Percentiles rank a stretch among this genome's conserved stretches.
Conservation (phyloP, 2,329 filamentous ascomycete genomes). For the Pseudogymnoascus sp. region DNA sequence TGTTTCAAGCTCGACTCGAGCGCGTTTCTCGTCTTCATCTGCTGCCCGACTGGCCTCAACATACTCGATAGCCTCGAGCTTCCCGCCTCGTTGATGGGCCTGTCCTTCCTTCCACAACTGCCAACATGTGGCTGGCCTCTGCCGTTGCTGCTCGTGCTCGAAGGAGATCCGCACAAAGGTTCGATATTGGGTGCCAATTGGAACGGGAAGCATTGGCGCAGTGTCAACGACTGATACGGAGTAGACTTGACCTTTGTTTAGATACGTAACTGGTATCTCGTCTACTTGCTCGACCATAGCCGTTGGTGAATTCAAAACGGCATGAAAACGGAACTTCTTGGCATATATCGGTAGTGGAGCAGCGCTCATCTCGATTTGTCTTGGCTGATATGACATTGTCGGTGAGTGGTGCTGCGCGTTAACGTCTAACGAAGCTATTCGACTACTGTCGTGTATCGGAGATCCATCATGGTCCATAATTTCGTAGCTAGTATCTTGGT, state of each 20-base stretch:
- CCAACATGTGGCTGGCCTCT: slow-evolving; percentile 63
- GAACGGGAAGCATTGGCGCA: slow-evolving; percentile 48
- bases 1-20: slow-evolving; percentile 62
- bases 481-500: slow-evolving; percentile 73
- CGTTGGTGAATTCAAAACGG: slow-evolving; percentile 84
- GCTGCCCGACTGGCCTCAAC: slow-evolving; percentile 60
- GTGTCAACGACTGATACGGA: slow-evolving; percentile 79
- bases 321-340: slow-evolving; percentile 80
- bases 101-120: slow-evolving; percentile 85
- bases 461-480: slow-evolving; percentile 69
- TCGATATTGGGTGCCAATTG: slow-evolving; percentile 64
- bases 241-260: slow-evolving; percentile 99
- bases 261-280: slow-evolving; percentile 93
- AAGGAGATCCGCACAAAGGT: slow-evolving; percentile 94
- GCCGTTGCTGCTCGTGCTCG: slow-evolving; percentile 87
- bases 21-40: slow-evolving; percentile 57
- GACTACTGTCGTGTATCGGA: slow-evolving; percentile 49
- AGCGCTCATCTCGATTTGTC: slow-evolving; percentile 40
- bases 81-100: slow-evolving; percentile 87
- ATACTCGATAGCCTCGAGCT: slow-evolving; percentile 89
- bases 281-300: slow-evolving; percentile 88
- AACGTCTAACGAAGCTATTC: slow-evolving; percentile 51
- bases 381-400: slow-evolving; percentile 50
- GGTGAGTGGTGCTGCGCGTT: slow-evolving; percentile 45
- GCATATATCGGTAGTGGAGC: slow-evolving; percentile 44